A percentile compares a stretch with the other conserved stretches of the same genome.
Evolutionary conservation across 768 basidiomycete species (phyloP).

Genomic region (Lactarius deliciosus): DNA sequence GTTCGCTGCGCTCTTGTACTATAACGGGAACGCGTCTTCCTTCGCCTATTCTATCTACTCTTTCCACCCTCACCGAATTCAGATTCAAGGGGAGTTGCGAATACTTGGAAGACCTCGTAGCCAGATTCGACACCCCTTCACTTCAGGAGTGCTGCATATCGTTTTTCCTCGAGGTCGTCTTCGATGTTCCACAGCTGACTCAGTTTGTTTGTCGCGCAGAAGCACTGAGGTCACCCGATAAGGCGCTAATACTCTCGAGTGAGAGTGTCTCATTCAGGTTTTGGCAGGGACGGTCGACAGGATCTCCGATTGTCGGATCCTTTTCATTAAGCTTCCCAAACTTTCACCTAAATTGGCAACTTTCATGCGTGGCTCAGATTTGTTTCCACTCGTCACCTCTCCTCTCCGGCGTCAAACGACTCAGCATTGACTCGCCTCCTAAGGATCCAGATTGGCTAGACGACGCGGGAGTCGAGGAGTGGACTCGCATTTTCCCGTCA

Average conservation of each 20-base stretch:
- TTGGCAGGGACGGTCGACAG: neutral
- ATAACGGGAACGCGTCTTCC: neutral
- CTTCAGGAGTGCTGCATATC: neutral
- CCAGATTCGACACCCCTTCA: neutral
- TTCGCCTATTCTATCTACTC: neutral
- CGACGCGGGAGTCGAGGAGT: neutral
- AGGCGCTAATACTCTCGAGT: neutral
- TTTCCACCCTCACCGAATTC: neutral
- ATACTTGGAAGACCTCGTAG: neutral
- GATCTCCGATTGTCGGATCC: neutral
- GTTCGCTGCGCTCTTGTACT: neutral
- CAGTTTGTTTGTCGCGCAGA: neutral
- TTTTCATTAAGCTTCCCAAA: too few relatives aligned
- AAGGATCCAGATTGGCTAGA: neutral
- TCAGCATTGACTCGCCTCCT: neutral
- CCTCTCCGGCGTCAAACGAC: neutral
- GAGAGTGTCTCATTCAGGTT: neutral
- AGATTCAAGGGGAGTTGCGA: neutral
- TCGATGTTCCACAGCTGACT: neutral
- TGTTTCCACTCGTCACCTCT: neutral
- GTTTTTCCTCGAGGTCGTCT: neutral
- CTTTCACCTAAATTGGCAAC: neutral
- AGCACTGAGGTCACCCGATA: neutral
- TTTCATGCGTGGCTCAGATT: neutral
- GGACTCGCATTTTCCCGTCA: neutral